Base-by-base conservation (phyloP, 345 rosid genomes). In the Salix exigua region DNA sequence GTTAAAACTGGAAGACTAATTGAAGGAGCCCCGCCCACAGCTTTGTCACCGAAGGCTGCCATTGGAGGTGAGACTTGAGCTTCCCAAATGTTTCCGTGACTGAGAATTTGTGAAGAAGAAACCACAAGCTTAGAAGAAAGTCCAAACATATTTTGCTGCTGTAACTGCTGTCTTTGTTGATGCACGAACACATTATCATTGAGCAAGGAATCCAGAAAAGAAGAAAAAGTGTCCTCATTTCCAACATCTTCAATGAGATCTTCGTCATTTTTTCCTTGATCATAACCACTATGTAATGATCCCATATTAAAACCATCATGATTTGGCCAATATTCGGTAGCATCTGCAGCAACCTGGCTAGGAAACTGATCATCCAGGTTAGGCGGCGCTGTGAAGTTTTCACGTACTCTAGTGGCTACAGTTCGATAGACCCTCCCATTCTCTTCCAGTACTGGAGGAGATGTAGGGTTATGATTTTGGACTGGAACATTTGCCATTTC, bases 171-270 rank as follows among this genome's bases (percentile, higher is more conserved):
- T 5, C 68, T 82, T n/a, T 77, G 81, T 55, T 77, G 88, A 66
- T 17, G 60, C 33, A 53, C 63, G 38, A 88, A 84, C 30, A 80
- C 51, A 70, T 79, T 83, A 14, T 90, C 98, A 25, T 89, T 85
- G 76, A 89, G 81, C 60, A 94, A 78, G 17, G 91, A 87, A 77
- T 89, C 90, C 9, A 94, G 87, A 85, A 91, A 88, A 3, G 90
- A 85, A 9, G 98, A 86, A 84, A 90, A 86, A 68, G 75, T 78
- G 73, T 93, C 97, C 38, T 89, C 95, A 9, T 74, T 82, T 84
- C 73, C 73, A 53, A 46, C 25, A 69, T 80, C 80, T 37, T 81
- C 77, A 7, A 71, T 58, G 68, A 68, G 75, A 61, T 68, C 76
- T 9, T 70, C 80, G 14, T n/a, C 58, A 69, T 73, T 80, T 44